Conservation (phyloP, 83 land plant species). For the Diphasiastrum complanatum region DNA sequence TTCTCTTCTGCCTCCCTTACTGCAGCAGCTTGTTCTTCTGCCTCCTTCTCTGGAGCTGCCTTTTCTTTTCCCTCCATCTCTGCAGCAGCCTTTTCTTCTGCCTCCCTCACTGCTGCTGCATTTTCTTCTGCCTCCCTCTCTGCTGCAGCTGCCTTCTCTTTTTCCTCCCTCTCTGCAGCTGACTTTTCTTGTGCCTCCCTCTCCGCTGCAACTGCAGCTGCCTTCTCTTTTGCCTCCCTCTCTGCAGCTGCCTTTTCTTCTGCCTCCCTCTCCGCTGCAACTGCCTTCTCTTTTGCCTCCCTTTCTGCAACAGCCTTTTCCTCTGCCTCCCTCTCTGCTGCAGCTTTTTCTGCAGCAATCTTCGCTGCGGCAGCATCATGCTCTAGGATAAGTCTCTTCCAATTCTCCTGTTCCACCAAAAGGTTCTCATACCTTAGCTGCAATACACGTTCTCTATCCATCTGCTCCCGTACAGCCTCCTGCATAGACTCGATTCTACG, state of each 20-base stretch:
- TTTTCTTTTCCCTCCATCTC: not conserved
- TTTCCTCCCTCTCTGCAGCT: too few relatives aligned
- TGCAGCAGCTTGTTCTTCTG: slow-evolving; percentile 1
- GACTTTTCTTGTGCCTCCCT: too few relatives aligned
- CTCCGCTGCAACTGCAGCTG: too few relatives aligned
- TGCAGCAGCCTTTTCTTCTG: slow-evolving; percentile 1
- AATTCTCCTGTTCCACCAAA: slow-evolving; percentile 51
- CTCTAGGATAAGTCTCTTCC: slow-evolving; percentile 38
- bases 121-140: slow-evolving; percentile 8
- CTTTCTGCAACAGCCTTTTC: slow-evolving; percentile 1
- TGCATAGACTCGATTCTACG: slow-evolving; percentile 52
- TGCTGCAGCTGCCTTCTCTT: slow-evolving; percentile 1
- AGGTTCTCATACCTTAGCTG: slow-evolving; percentile 70
- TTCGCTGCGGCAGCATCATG: slow-evolving; percentile 27
- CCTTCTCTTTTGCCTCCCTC: too few relatives aligned
- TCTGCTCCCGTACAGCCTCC: slow-evolving; percentile 74
- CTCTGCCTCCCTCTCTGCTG: slow-evolving; percentile 11
- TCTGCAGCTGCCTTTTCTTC: too few relatives aligned
- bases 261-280: too few relatives aligned
- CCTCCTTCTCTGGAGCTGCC: slow-evolving; percentile 9
- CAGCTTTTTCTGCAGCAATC: not conserved
- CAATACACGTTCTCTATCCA: slow-evolving; percentile 52
- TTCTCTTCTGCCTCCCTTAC: not conserved
- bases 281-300: slow-evolving; percentile 8
- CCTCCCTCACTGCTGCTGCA: slow-evolving; percentile 13